Conservation (phyloP, 1,284 basidiomycete genomes). For the Pterula multifida region DNA sequence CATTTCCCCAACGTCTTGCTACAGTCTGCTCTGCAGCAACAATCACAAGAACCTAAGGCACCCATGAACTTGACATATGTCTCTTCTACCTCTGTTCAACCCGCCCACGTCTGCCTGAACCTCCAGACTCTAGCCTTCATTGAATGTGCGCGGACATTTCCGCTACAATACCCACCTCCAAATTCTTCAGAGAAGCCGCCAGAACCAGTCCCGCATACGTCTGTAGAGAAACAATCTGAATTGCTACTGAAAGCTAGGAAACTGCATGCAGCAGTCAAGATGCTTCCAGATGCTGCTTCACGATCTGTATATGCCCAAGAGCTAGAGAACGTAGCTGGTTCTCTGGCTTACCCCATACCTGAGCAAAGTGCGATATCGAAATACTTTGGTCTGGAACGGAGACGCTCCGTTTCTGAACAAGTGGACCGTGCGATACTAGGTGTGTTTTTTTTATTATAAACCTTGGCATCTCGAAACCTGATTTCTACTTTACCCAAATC, state of each 20-base stretch:
- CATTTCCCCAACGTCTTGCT: slow-evolving; percentile 62
- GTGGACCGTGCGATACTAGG: slow-evolving; percentile 78
- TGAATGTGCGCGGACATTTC: slow-evolving; percentile 65
- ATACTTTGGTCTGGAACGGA: slow-evolving; percentile 61
- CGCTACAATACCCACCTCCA: slow-evolving; percentile 33
- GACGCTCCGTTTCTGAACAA: slow-evolving; percentile 74
- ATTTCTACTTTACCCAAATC: slow-evolving; percentile 16
- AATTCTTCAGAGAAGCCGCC: slow-evolving; percentile 6
- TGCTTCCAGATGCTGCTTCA: slow-evolving; percentile 39
- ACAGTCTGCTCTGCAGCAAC: slow-evolving; percentile 4
- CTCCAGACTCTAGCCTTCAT: slow-evolving; percentile 76
- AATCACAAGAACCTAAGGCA: slow-evolving; percentile 5
- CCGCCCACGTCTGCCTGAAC: slow-evolving; percentile 66
- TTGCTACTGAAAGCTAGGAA: slow-evolving; percentile 50
- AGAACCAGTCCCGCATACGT: slow-evolving; percentile 18
- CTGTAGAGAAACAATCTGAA: slow-evolving; percentile 23
- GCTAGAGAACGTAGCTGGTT: slow-evolving; percentile 56
- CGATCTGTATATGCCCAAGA: slow-evolving; percentile 53
- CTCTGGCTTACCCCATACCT: slow-evolving; percentile 68
- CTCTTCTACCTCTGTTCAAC: slow-evolving; percentile 50
- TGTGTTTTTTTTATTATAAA: slow-evolving; percentile 17
- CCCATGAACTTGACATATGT: slow-evolving; percentile 28
- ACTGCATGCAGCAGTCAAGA: slow-evolving; percentile 41
- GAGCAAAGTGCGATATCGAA: slow-evolving; percentile 55
- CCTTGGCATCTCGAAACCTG: slow-evolving; percentile 6